Conservation (phyloP, 805 yeast genomes). For the Kazachstania africana region DNA sequence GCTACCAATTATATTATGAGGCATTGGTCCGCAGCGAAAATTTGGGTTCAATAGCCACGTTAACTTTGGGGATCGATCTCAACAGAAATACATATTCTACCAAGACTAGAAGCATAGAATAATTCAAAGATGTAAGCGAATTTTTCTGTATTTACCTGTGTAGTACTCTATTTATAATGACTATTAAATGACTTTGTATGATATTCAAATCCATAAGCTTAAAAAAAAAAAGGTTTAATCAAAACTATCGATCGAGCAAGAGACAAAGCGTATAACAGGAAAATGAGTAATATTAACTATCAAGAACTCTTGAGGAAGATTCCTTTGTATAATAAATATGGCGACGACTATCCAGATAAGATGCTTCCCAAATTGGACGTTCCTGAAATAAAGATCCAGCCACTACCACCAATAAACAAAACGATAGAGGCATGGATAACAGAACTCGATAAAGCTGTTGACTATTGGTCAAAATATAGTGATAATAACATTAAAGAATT, state of each 20-base stretch:
- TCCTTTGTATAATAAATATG: conserved; percentile 17
- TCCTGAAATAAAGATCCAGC: conserved; percentile 10
- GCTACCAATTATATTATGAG: conserved; percentile 58
- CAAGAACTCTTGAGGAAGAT: conserved; percentile 10
- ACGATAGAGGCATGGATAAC: conserved; percentile 21
- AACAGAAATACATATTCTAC: conserved; percentile 14
- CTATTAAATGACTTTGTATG: too few species aligned
- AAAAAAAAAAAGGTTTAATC: conserved; percentile 8
- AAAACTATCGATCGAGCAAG: too few species aligned
- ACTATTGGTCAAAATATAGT: conserved; percentile 8
- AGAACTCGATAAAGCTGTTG: conserved; percentile 12
- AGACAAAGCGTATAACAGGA: background rate
- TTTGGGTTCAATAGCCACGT: conserved; percentile 19
- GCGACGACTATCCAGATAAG: conserved; percentile 13
- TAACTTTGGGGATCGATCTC: conserved; percentile 21
- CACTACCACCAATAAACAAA: conserved; percentile 11
- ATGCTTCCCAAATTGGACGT: conserved; percentile 3
- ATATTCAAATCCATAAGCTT: too few species aligned
- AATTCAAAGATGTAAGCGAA: conserved; percentile 5
- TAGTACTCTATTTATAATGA: too few species aligned
- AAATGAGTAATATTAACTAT: conserved; percentile 3
- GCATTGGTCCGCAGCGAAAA: conserved; percentile 27
- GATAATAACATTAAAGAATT: conserved; percentile 6
- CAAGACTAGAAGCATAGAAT: conserved; percentile 9
- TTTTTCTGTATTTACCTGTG: too few species aligned